These are phyloP conservation scores for Cordia subcordata DNA, from an alignment of 257 asterid genomes.

Conservation along the genomic window DNA sequence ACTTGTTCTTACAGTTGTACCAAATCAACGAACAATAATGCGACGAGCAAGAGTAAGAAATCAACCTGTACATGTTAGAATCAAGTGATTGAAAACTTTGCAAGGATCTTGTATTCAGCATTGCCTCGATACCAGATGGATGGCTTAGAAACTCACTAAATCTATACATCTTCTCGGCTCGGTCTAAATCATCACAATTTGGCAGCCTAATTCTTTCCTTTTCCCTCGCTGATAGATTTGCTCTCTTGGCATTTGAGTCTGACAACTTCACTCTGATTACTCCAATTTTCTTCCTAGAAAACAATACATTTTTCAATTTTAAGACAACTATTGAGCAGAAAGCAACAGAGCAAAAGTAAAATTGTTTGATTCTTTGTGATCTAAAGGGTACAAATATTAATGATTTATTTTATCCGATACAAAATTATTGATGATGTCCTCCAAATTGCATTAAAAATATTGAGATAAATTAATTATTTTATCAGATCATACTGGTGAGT, in stretches of 20 bases:
- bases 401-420: too few species aligned
- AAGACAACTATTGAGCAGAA: not conserved
- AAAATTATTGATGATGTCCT: too few species aligned
- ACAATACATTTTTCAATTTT: not conserved
- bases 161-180: conserved; percentile 23
- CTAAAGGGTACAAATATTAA: too few species aligned
- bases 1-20: too few species aligned
- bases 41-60: not conserved
- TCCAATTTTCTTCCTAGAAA: conserved; percentile 41
- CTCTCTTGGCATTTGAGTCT: conserved; percentile 50
- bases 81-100: conserved; percentile 59
- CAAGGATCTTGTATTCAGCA: conserved; percentile 69
- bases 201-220: conserved; percentile 67
- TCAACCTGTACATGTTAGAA: conserved; percentile 63
- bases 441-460: too few species aligned
- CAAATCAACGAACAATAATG: too few species aligned
- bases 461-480: too few species aligned
- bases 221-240: conserved; percentile 62
- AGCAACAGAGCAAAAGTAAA: not conserved
- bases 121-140: conserved; percentile 76
- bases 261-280: conserved; percentile 39
- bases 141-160: conserved; percentile 68
- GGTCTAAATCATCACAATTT: conserved; percentile 29
- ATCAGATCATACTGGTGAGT: too few species aligned
- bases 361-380: too few species aligned